phyloP scores from a whole-genome alignment of 1,139 yeast species.

The Eremothecium cymbalariae region DNA sequence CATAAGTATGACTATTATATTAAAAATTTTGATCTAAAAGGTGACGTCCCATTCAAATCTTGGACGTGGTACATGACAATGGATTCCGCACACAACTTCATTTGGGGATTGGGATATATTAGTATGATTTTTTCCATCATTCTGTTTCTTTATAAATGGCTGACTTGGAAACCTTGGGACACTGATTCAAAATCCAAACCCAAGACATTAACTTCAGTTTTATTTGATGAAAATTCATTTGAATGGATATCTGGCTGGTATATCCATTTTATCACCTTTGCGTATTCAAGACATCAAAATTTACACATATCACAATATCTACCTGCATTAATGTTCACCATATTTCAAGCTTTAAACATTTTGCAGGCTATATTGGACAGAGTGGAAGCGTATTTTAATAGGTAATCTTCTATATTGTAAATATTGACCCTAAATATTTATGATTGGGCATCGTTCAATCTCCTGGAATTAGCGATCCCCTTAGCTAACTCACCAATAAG shows the following conservation, averaged over 20 bases:
- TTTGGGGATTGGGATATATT: conserved; percentile 19
- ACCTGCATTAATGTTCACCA: conserved; percentile 55
- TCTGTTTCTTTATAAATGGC: conserved; percentile 4
- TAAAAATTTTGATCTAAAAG: conserved; percentile 10
- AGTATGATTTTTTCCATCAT: conserved; percentile 8
- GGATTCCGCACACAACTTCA: conserved; percentile 9
- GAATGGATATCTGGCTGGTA: conserved; percentile 49
- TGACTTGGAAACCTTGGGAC: conserved; percentile 21
- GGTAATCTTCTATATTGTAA: background rate
- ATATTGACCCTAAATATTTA: background rate
- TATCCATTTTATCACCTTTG: conserved; percentile 44
- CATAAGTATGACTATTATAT: conserved; percentile 17
- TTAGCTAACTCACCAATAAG: conserved; percentile 41
- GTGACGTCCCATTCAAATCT: conserved; percentile 12
- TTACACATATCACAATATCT: conserved; percentile 44
- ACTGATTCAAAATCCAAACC: conserved; percentile 1
- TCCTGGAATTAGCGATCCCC: conserved; percentile 26
- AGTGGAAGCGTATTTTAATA: too few relatives aligned
- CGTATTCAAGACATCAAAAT: conserved; percentile 47
- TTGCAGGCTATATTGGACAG: background rate
- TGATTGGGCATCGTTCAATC: conserved; percentile 5
- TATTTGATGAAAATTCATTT: conserved; percentile 31
- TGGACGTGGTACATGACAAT: conserved; percentile 18
- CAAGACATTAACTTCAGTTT: conserved; percentile 9
- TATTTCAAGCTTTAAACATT: conserved; percentile 28